Evolutionary conservation across 192 early-diverging fungal species (phyloP).

Genomic region (Coemansia sp.): DNA sequence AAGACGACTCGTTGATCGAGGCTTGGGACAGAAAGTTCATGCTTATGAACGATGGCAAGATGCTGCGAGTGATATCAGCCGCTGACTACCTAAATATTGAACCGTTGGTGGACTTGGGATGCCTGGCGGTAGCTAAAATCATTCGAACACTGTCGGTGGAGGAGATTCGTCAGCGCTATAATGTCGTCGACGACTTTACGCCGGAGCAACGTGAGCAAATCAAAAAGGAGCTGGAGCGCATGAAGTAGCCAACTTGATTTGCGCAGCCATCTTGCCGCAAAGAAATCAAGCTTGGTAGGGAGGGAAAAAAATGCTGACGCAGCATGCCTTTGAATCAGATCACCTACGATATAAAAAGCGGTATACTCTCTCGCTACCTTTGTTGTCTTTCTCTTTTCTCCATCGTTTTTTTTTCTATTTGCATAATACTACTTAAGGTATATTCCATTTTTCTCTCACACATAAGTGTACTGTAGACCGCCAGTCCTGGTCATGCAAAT

Average conservation of each 20-base stretch:
- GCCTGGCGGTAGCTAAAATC: conserved; percentile 93
- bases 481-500: neutral
- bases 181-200: conserved; percentile 92
- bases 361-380: too few species aligned
- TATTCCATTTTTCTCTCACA: neutral
- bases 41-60: conserved; percentile 65
- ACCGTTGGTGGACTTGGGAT: conserved; percentile 88
- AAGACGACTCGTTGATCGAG: conserved; percentile 65
- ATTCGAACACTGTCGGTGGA: conserved; percentile 90
- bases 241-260: conserved; percentile 31
- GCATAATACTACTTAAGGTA: neutral
- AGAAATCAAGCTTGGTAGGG: neutral
- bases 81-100: conserved; percentile 93
- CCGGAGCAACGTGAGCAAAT: conserved; percentile 92
- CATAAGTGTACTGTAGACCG: neutral
- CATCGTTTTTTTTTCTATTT: neutral
- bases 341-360: neutral
- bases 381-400: conserved; percentile 8
- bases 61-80: conserved; percentile 74
- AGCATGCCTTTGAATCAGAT: neutral
- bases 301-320: neutral
- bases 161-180: conserved; percentile 89
- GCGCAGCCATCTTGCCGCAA: conserved; percentile 2
- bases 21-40: conserved; percentile 77
- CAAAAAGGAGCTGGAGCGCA: conserved; percentile 63